Conservation (phyloP, 768 basidiomycete species). For the Psilocybe cubensis region DNA sequence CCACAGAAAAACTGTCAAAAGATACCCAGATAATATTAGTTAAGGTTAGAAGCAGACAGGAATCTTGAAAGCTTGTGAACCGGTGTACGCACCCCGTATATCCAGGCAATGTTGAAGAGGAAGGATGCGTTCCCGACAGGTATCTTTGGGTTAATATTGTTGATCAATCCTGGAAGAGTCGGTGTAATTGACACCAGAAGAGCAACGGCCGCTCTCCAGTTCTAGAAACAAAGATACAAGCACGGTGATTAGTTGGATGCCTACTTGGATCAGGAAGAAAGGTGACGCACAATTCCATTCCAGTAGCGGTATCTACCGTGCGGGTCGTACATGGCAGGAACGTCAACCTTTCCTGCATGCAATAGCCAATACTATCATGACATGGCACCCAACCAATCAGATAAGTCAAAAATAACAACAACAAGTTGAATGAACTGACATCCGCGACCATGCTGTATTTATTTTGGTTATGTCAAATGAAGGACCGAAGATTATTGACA, state of each 20-base stretch:
- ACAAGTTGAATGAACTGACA: constrained; percentile 31
- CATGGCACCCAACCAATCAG: not conserved
- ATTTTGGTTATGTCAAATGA: not conserved
- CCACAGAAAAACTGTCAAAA: constrained; percentile 42
- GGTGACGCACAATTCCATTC: constrained; percentile 64
- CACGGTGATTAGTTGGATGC: not conserved
- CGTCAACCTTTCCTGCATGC: constrained; percentile 71
- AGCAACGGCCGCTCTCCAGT: constrained; percentile 79
- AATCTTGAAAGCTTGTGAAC: not conserved
- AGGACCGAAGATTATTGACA: not conserved
- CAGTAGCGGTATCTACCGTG: constrained; percentile 80
- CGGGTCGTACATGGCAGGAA: constrained; percentile 84
- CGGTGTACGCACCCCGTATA: constrained; percentile 69
- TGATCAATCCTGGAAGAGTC: constrained; percentile 76
- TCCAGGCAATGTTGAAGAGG: constrained; percentile 75
- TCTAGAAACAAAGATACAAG: constrained; percentile 53
- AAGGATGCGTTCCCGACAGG: constrained; percentile 57
- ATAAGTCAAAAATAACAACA: not conserved
- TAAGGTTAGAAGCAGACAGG: no score
- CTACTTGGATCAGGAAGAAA: constrained; percentile 1
- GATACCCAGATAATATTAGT: not conserved
- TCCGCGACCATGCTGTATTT: constrained; percentile 50
- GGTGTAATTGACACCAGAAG: constrained; percentile 71
- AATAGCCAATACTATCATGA: constrained; percentile 73
- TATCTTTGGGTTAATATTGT: constrained; percentile 70